These are phyloP conservation scores for Monilinia fructigena DNA, from an alignment of 2,329 filamentous ascomycete species.

Conservation along the genomic window DNA sequence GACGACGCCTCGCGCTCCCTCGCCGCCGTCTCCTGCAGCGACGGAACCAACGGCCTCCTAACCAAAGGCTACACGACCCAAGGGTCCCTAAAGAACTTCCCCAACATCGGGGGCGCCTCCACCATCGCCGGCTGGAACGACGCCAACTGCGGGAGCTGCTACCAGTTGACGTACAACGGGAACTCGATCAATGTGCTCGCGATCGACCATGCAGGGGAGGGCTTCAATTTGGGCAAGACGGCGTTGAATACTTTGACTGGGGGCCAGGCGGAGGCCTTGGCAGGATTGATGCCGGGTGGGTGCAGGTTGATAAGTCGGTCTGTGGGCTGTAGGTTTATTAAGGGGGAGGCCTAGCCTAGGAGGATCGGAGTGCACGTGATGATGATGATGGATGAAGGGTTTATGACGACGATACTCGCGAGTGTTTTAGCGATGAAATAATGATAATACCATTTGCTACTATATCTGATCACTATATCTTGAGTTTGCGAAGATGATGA, in stretches of 20 bases:
- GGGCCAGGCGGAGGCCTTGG: constrained; percentile 50
- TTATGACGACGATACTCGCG: too few relatives aligned
- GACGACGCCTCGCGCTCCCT: constrained; percentile 59
- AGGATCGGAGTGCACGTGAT: too few relatives aligned
- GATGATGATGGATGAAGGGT: too few relatives aligned
- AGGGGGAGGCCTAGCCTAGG: too few relatives aligned
- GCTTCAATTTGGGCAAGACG: constrained; percentile 57
- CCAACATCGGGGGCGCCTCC: constrained; percentile 54
- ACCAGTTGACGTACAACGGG: constrained; percentile 52
- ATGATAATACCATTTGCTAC: too few relatives aligned
- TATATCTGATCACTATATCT: too few relatives aligned
- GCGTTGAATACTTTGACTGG: constrained; percentile 58
- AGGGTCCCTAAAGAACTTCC: constrained; percentile 51
- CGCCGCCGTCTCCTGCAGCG: constrained; percentile 61
- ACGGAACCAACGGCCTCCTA: constrained; percentile 65
- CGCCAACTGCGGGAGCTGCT: constrained; percentile 59
- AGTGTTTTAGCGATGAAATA: too few relatives aligned
- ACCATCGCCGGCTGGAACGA: constrained; percentile 56
- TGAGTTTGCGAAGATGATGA: too few relatives aligned
- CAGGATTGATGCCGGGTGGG: constrained; percentile 50
- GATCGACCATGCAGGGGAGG: constrained; percentile 51
- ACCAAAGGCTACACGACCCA: constrained; percentile 54
- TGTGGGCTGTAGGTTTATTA: constrained; percentile 43
- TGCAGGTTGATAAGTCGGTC: constrained; percentile 45
- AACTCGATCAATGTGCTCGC: constrained; percentile 54